These are phyloP conservation scores for Penicillium corylophilum DNA, from an alignment of 2,329 filamentous ascomycete species.

Conservation along the genomic window DNA sequence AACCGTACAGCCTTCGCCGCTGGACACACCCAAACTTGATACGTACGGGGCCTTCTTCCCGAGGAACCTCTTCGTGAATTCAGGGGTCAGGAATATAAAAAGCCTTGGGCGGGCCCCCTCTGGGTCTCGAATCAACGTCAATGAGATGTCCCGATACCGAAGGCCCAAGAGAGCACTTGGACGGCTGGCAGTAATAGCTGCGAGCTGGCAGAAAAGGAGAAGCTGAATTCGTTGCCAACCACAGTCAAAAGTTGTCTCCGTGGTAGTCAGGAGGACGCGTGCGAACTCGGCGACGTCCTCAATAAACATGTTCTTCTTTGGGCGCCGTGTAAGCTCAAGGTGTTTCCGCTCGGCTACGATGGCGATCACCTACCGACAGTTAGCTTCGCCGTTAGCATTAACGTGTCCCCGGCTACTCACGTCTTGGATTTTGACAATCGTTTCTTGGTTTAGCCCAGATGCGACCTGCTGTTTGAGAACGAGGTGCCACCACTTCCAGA, in stretches of 20 bases:
- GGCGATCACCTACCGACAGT: slow-evolving; percentile 3
- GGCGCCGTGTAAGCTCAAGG: slow-evolving; percentile 2
- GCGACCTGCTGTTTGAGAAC: slow-evolving; percentile 15
- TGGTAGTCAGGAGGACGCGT: slow-evolving; percentile 14
- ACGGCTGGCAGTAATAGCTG: slow-evolving; percentile 19
- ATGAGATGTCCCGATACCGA: slow-evolving; percentile 16
- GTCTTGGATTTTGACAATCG: neutral
- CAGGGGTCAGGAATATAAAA: slow-evolving; percentile 14
- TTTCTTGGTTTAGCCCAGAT: slow-evolving; percentile 12
- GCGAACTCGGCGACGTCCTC: slow-evolving; percentile 18
- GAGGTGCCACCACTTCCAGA: slow-evolving; percentile 24
- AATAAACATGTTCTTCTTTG: slow-evolving; percentile 15
- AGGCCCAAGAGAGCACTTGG: slow-evolving; percentile 16
- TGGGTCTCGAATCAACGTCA: slow-evolving; percentile 20
- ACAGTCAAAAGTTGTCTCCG: slow-evolving; percentile 16
- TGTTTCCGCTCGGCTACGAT: neutral
- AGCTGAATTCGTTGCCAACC: slow-evolving; percentile 10
- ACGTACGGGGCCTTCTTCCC: slow-evolving; percentile 7
- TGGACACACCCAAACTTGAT: no score
- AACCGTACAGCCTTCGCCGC: no score
- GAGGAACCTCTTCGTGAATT: slow-evolving; percentile 18
- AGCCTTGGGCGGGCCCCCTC: slow-evolving; percentile 9
- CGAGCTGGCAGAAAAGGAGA: slow-evolving; percentile 22
- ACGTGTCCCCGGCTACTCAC: neutral
- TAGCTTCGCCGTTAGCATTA: neutral